Conservation (phyloP, 139 green algal species). For the Micromonas pusilla region DNA sequence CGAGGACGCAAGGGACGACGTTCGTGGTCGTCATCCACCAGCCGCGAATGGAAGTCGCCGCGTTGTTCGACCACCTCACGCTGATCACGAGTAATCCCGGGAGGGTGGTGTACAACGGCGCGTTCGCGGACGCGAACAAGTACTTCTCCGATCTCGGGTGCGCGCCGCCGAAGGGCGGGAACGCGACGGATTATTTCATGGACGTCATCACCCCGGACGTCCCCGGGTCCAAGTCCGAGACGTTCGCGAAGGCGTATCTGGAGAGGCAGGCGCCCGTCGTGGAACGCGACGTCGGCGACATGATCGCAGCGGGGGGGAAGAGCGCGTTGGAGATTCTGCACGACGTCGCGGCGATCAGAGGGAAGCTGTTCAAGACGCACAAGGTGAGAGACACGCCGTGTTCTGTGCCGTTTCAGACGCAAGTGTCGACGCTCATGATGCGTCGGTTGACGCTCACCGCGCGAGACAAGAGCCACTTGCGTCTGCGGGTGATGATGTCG, state of each 20-base stretch:
- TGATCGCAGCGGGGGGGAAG: background rate
- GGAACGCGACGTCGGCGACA: background rate
- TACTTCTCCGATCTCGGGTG: background rate
- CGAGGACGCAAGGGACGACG: slow-evolving; percentile 46
- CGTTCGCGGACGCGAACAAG: background rate
- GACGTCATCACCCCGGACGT: background rate
- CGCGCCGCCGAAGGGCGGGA: background rate
- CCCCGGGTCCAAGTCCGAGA: background rate
- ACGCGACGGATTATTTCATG: background rate
- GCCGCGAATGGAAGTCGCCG: slow-evolving; percentile 63
- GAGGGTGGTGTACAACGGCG: background rate
- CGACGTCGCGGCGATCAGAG: background rate
- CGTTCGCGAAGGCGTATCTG: background rate
- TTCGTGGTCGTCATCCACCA: slow-evolving; percentile 55
- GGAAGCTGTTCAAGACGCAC: background rate
- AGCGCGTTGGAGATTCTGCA: background rate
- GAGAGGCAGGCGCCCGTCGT: background rate
- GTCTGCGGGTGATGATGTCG: background rate
- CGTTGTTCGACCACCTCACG: slow-evolving; percentile 58
- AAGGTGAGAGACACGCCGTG: background rate
- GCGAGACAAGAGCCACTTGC: background rate
- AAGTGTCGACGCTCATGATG: background rate
- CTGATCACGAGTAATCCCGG: slow-evolving; percentile 40
- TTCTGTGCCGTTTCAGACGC: background rate
- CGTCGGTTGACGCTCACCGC: background rate